Evolutionary conservation across 73 alveolate species (phyloP).

Genomic region (Paramecium primaurelia): DNA sequence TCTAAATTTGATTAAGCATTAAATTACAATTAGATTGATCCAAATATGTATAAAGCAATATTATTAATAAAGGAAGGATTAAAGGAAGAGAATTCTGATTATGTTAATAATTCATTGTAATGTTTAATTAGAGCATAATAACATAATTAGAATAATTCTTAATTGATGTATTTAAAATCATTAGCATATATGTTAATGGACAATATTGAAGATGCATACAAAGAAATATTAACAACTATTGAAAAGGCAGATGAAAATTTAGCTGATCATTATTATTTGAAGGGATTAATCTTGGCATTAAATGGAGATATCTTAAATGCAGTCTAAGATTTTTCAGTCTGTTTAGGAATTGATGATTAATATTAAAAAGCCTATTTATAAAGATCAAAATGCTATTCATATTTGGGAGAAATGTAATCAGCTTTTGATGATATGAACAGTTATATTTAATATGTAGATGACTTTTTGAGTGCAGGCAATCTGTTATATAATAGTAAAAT

Average conservation of each 20-base stretch:
- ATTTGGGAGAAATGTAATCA: not conserved
- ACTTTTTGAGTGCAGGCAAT: conserved; percentile 48
- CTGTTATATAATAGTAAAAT: not conserved
- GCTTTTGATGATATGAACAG: conserved; percentile 55
- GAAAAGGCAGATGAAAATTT: conserved; percentile 64
- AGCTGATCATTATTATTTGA: conserved; percentile 49
- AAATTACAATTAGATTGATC: conserved; percentile 22
- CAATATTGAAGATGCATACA: conserved; percentile 32
- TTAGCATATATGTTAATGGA: not conserved
- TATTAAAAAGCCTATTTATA: not conserved
- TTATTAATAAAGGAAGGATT: not conserved
- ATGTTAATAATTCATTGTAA: not conserved
- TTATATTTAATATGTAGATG: not conserved
- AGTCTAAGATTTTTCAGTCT: conserved; percentile 33
- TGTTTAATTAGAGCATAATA: not conserved
- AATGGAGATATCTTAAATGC: conserved; percentile 42
- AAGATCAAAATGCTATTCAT: conserved; percentile 52
- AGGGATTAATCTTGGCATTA: conserved; percentile 36
- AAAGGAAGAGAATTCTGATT: not conserved
- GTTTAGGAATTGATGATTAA: conserved; percentile 20
- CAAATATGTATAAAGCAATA: conserved; percentile 12
- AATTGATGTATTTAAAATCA: conserved; percentile 33
- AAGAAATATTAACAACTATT: conserved; percentile 38
- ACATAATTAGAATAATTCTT: not conserved
- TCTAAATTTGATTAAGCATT: conserved; percentile 13